These are phyloP conservation scores for Neckera pumila DNA, from an alignment of 225 moss, liverwort and hornwort species.

Conservation along the genomic window DNA sequence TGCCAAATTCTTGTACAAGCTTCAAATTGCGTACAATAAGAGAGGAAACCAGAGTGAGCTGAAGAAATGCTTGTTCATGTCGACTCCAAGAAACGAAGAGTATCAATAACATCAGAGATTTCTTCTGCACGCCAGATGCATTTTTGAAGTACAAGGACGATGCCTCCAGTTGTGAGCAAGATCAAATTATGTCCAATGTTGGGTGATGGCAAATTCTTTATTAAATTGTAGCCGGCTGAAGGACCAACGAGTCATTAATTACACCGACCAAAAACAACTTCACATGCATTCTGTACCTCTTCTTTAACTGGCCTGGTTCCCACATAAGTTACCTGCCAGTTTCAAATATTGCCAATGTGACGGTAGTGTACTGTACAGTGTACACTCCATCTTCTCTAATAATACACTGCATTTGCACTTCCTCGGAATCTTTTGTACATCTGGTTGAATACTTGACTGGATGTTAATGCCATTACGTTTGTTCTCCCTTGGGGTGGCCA, in stretches of 20 bases:
- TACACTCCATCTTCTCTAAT: neutral
- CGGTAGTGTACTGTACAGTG: too few relatives aligned
- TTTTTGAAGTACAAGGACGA: neutral
- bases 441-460: neutral
- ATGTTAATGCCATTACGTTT: neutral
- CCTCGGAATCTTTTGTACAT: neutral
- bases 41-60: neutral
- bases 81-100: neutral
- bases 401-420: neutral
- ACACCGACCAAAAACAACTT: neutral
- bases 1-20: neutral
- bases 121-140: neutral
- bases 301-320: neutral
- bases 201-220: neutral
- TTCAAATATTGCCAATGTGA: neutral
- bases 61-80: neutral
- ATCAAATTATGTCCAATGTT: neutral
- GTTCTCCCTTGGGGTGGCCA: neutral
- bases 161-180: neutral
- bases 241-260: neutral
- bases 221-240: neutral
- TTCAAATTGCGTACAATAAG: neutral
- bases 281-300: neutral
- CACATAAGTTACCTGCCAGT: neutral
- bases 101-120: neutral